phyloP scores from a whole-genome alignment of 345 rosid species.

The Bruguiera sexangula region DNA sequence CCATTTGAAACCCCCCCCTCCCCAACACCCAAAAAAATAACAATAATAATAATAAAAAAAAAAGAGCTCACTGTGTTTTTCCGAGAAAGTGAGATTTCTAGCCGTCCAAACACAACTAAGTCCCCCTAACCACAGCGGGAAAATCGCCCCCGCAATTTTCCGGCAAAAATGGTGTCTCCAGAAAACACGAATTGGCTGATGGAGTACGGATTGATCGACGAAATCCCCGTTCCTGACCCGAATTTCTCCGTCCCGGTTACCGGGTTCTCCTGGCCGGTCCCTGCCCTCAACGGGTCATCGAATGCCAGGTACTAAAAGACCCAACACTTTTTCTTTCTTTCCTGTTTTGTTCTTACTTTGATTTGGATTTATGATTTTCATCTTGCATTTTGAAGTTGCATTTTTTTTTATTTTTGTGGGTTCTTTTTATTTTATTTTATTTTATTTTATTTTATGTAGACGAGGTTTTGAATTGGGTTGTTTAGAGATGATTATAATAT shows the following conservation, averaged over 20 bases:
- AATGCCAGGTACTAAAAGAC: constrained; percentile 46
- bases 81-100: neutral
- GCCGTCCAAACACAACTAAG: constrained; percentile 1
- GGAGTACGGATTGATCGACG: constrained; percentile 69
- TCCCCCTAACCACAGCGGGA: neutral
- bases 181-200: constrained; percentile 65
- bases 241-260: constrained; percentile 51
- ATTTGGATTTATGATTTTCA: neutral
- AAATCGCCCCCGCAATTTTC: no score
- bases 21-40: no score
- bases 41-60: no score
- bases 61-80: no score
- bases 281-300: constrained; percentile 49
- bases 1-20: no score
- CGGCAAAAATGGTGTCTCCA: constrained; percentile 35
- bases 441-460: neutral
- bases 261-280: constrained; percentile 74
- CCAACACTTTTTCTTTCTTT: neutral
- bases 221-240: constrained; percentile 51
- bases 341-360: neutral
- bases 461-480: neutral
- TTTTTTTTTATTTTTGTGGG: neutral
- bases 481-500: neutral
- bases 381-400: neutral
- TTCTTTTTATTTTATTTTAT: no score